Evolutionary conservation across 768 basidiomycete species (phyloP).

Genomic region (Cystofilobasidium macerans): DNA sequence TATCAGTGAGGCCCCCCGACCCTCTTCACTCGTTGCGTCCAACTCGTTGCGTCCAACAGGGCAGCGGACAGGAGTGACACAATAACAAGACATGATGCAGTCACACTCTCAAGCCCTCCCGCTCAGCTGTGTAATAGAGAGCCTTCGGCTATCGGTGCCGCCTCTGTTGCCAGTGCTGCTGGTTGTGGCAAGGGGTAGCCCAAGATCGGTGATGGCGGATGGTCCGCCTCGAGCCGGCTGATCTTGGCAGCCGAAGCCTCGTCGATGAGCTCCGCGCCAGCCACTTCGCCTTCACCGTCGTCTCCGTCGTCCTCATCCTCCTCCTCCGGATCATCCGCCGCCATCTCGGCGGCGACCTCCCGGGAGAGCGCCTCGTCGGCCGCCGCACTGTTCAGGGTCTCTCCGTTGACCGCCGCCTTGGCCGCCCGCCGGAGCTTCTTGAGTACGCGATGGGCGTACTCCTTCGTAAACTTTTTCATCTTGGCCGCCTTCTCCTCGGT

Average conservation of each 20-base stretch:
- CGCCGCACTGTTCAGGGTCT: not conserved
- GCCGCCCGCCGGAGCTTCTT: slow-evolving; percentile 26
- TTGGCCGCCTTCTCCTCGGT: slow-evolving; percentile 77
- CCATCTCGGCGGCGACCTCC: slow-evolving; percentile 7
- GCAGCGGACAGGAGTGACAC: too few species aligned
- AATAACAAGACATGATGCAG: too few species aligned
- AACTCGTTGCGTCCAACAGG: too few species aligned
- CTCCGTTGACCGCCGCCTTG: not conserved
- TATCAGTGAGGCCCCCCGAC: too few species aligned
- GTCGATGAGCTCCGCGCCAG: not conserved
- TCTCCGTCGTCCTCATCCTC: not conserved
- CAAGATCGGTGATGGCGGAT: too few species aligned
- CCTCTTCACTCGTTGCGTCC: too few species aligned
- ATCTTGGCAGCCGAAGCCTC: not conserved
- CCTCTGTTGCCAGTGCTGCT: too few species aligned
- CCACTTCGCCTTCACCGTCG: not conserved
- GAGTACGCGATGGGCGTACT: slow-evolving; percentile 68
- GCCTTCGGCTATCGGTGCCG: too few species aligned
- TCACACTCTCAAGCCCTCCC: too few species aligned
- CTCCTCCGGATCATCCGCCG: not conserved
- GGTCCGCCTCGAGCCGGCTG: not conserved
- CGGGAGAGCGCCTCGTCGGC: not conserved
- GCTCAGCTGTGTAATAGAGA: too few species aligned
- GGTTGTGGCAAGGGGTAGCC: too few species aligned
- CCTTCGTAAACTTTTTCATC: slow-evolving; percentile 87